A percentile compares a stretch with the other conserved stretches of the same genome.
phyloP scores from a whole-genome alignment of 2,329 filamentous ascomycete species.

The Paecilomyces formosus region DNA sequence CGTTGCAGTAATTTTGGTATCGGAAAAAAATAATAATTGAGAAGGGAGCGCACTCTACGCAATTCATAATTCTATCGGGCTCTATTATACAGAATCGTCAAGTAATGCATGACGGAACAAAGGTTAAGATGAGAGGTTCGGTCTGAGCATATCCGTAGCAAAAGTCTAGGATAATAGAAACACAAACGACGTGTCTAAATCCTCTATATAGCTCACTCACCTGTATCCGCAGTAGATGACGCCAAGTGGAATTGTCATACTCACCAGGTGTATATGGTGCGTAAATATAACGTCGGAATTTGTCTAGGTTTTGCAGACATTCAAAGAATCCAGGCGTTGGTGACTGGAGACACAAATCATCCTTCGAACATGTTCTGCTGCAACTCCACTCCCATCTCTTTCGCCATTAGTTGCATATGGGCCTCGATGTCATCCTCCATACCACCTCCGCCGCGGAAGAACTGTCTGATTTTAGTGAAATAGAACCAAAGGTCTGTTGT shows the following conservation, averaged over 20 bases:
- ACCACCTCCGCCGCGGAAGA: slow-evolving; percentile 66
- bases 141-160: not conserved
- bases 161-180: not conserved
- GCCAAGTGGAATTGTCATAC: not conserved
- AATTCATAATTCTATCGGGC: not conserved
- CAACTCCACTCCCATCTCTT: slow-evolving; percentile 84
- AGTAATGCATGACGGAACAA: not conserved
- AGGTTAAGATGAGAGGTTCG: not conserved
- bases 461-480: slow-evolving; percentile 69
- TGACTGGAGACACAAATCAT: slow-evolving; percentile 30
- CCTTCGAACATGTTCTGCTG: slow-evolving; percentile 86
- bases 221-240: not conserved
- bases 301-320: no score
- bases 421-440: slow-evolving; percentile 94
- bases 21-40: not conserved
- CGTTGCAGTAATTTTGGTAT: not conserved
- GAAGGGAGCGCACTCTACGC: not conserved
- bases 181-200: not conserved
- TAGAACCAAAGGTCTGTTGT: slow-evolving; percentile 77
- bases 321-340: no score
- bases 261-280: not conserved
- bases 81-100: not conserved
- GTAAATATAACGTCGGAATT: not conserved
- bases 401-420: slow-evolving; percentile 79
- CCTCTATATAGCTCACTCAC: not conserved